Conservation (phyloP, 2,329 filamentous ascomycete genomes). For the Phaeosphaeriaceae sp. region DNA sequence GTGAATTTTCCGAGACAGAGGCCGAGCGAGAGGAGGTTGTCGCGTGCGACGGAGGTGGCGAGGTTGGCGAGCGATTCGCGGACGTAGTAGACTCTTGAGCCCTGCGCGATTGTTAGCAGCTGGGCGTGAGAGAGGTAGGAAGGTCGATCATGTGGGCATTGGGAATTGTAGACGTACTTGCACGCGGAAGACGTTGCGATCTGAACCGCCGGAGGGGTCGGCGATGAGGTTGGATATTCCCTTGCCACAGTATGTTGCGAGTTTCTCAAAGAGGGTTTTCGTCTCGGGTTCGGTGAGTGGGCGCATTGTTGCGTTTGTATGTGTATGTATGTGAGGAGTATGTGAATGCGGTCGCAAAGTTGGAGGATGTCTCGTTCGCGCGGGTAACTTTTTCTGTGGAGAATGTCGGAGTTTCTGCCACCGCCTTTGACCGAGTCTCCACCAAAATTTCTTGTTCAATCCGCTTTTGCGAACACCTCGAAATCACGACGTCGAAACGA, state of each 20-base stretch:
- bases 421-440: conserved; percentile 16
- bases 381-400: conserved; percentile 21
- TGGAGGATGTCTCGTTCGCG: conserved; percentile 1
- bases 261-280: conserved; percentile 85
- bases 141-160: no score
- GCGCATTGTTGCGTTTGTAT: conserved; percentile 66
- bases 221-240: conserved; percentile 78
- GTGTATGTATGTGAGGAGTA: conserved; percentile 8
- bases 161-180: conserved; percentile 55
- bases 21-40: conserved; percentile 84
- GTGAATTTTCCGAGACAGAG: conserved; percentile 95
- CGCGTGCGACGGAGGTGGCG: conserved; percentile 82
- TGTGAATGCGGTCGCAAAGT: conserved; percentile 9
- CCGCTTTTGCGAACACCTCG: conserved; percentile 10
- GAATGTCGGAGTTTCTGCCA: conserved; percentile 20
- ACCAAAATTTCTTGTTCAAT: conserved; percentile 31
- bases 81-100: conserved; percentile 89
- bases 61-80: conserved; percentile 89
- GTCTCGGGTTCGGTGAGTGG: conserved; percentile 81
- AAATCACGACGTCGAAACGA: neutral
- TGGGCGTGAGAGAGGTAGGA: neutral
- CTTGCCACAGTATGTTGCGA: conserved; percentile 90
- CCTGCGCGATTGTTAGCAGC: conserved; percentile 55
- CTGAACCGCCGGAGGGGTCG: conserved; percentile 35
- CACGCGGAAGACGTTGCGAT: conserved; percentile 57